phyloP scores from a whole-genome alignment of 257 asterid genomes.

The Oldenlandia corymbosa region DNA sequence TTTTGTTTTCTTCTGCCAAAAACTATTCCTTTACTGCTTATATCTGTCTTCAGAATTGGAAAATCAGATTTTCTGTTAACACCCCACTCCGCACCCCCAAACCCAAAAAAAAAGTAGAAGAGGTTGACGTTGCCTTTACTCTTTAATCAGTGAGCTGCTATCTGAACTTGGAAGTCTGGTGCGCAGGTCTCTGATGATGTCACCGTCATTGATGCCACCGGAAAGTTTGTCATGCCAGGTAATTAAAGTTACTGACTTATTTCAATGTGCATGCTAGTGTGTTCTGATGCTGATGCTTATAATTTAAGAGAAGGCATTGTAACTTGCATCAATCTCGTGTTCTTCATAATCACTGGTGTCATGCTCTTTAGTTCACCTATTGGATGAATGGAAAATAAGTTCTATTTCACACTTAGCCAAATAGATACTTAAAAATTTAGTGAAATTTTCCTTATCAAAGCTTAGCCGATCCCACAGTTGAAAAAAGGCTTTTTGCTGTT shows the following conservation, averaged over 20 bases:
- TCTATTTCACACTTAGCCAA: neutral
- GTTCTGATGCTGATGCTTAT: neutral
- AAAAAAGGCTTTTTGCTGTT: no score
- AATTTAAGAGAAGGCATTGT: neutral
- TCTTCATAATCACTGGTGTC: neutral
- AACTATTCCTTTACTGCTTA: no score
- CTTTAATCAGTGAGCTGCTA: neutral
- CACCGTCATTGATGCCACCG: constrained; percentile 76
- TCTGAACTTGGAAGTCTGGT: constrained; percentile 21
- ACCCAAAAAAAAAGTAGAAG: no score
- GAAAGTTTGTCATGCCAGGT: constrained; percentile 99
- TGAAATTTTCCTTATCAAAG: neutral
- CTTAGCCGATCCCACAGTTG: no score
- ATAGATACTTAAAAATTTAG: neutral
- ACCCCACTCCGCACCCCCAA: no score
- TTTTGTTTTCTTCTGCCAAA: no score
- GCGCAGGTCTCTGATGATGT: constrained; percentile 77
- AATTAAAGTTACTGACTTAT: constrained; percentile 17
- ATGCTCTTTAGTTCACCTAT: neutral
- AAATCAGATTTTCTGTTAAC: no score
- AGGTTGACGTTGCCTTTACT: neutral
- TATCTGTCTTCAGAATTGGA: no score
- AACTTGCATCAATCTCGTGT: neutral
- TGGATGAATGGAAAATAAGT: neutral
- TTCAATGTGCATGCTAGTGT: constrained; percentile 8